Evolutionary conservation across 2,329 filamentous ascomycete genomes (phyloP), one percentile per base, ranked within the genome.

Genomic region (Piedraia hortae): DNA sequence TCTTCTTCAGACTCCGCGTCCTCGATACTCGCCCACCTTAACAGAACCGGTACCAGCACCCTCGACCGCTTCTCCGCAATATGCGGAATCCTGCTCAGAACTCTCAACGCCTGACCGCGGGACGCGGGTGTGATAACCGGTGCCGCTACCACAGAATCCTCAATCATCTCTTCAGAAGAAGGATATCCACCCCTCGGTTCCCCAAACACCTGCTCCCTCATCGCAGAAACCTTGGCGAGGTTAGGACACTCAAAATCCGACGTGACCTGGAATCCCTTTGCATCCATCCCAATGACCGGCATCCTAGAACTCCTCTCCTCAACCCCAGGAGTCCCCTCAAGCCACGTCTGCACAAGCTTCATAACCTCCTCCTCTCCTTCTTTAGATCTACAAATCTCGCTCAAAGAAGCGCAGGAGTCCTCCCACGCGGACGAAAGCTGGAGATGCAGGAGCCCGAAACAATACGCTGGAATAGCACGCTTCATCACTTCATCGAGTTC

Each of bases 231-330:
- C 14, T 53, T 56, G 15, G 54, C 53, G 16, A 82, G 41, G 32
- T 85, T 78, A 10, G 65, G 69, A 41, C 82, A 93, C 42, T 89
- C 69, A 33, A 90, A 97, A 32, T 85, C 65, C 1, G 67, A 75
- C 14, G 62, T 32, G 17, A 46, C 43, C 6, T 39, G 39, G 23
- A 41, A 36, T 9, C 30, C 31, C 21, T 37, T 31, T 3, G 34
- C 27, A 4, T 34, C 29, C 15, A 32, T 27, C 14, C 31, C 26
- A 6, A 34, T 12, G 3, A 35, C 19, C 3, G 22, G 21, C 7
- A 26, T 21, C 6, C 26, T 10, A 6, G 15, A 11, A 7, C 24
- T 14, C 4, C 20, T 16, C 10, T 28, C 28, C 4, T 29, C 38
- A n/a, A 51, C 43, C 0, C 54, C 51, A 2, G 50, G 50, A 13